phyloP scores from a whole-genome alignment of 495 filamentous ascomycete species.

The Xylaria telfairii region DNA sequence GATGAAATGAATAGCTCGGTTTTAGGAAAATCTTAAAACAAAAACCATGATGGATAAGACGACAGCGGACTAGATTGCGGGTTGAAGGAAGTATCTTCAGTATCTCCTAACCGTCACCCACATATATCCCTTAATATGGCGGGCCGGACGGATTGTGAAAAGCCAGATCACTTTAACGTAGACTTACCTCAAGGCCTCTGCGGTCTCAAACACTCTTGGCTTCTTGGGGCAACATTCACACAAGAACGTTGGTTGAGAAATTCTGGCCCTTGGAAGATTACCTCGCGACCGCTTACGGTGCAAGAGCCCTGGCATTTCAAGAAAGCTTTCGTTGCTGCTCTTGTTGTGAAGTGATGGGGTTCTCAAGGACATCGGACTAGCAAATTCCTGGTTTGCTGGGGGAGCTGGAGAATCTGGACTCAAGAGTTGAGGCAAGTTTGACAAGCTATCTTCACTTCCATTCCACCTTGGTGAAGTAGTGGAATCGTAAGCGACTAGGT shows the following conservation, averaged over 20 bases:
- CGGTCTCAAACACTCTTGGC: background rate
- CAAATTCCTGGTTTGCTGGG: background rate
- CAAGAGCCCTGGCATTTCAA: slow-evolving; percentile 29
- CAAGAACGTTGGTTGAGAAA: background rate
- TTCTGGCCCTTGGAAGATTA: background rate
- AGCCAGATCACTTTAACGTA: background rate
- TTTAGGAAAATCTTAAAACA: background rate
- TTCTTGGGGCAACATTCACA: slow-evolving; percentile 4
- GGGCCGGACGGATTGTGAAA: background rate
- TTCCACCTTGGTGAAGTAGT: slow-evolving; percentile 32
- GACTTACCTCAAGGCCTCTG: slow-evolving; percentile 2
- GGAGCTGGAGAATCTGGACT: slow-evolving; percentile 26
- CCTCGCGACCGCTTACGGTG: background rate
- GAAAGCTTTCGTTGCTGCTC: slow-evolving; percentile 37
- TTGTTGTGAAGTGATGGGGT: slow-evolving; percentile 32
- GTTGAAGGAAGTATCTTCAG: background rate
- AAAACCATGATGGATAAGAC: background rate
- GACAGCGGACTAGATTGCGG: background rate
- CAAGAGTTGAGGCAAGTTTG: slow-evolving; percentile 29
- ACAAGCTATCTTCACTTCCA: slow-evolving; percentile 31
- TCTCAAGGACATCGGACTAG: slow-evolving; percentile 24
- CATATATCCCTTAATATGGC: background rate
- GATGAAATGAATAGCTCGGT: background rate
- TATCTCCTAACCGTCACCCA: background rate
- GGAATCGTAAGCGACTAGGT: slow-evolving; percentile 31